A percentile compares a stretch with the other conserved stretches of the same genome.
These are phyloP conservation scores for Coemansia sp. DNA, from an alignment of 371 early-diverging fungal genomes.

Conservation along the genomic window DNA sequence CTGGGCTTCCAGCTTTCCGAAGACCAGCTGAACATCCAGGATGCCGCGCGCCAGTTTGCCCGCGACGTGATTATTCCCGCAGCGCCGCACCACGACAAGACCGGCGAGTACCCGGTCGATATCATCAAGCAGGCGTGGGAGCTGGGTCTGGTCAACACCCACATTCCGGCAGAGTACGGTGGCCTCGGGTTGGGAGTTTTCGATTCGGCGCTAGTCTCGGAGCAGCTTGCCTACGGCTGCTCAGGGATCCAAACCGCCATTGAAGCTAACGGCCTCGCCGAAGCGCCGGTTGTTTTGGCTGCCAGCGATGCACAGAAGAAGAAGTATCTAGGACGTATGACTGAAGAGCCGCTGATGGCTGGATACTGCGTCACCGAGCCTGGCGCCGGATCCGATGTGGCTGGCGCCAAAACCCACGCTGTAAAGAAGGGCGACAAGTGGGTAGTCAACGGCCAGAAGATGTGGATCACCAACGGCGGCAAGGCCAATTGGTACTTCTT, in stretches of 20 bases:
- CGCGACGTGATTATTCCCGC: constrained; percentile 90
- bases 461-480: constrained; percentile 96
- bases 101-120: constrained; percentile 90
- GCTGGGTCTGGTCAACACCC: constrained; percentile 90
- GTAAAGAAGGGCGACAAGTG: constrained; percentile 69
- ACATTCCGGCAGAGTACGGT: constrained; percentile 85
- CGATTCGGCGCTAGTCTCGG: constrained; percentile 78
- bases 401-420: constrained; percentile 70
- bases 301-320: constrained; percentile 83
- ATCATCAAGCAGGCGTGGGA: constrained; percentile 97
- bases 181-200: constrained; percentile 83
- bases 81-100: constrained; percentile 91
- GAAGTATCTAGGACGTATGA: constrained; percentile 94
- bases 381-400: constrained; percentile 81
- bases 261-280: constrained; percentile 93
- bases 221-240: constrained; percentile 94
- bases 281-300: constrained; percentile 90
- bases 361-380: constrained; percentile 90
- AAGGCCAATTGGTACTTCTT: constrained; percentile 99
- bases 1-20: constrained; percentile 69
- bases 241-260: constrained; percentile 96
- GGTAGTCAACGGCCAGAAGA: constrained; percentile 79
- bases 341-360: constrained; percentile 87
- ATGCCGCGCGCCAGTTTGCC: constrained; percentile 91
- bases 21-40: constrained; percentile 85